phyloP scores from a whole-genome alignment of 2,329 filamentous ascomycete genomes.

The Pseudogymnoascus sp. region DNA sequence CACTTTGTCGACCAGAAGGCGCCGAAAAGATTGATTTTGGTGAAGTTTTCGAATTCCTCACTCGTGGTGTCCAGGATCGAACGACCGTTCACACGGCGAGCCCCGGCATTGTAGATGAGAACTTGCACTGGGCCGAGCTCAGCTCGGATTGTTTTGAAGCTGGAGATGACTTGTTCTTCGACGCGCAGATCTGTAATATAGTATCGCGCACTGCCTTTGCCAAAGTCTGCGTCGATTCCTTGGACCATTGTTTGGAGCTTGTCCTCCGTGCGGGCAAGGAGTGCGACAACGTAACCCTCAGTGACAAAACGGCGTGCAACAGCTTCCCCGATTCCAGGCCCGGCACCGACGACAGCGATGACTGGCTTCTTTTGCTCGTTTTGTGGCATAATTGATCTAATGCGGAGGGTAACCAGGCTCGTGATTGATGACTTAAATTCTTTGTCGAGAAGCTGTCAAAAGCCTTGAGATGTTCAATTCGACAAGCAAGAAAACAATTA shows the following conservation, averaged over 20 bases:
- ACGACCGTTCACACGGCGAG: conserved; percentile 18
- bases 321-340: conserved; percentile 18
- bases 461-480: neutral
- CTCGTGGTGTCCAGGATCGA: conserved; percentile 16
- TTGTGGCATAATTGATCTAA: conserved; percentile 7
- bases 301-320: conserved; percentile 17
- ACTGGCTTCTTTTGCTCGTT: conserved; percentile 15
- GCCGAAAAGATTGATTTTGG: conserved; percentile 21
- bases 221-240: conserved; percentile 14
- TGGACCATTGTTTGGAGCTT: conserved; percentile 17
- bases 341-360: conserved; percentile 18
- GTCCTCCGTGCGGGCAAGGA: conserved; percentile 18
- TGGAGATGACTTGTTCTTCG: conserved; percentile 14
- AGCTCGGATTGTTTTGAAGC: conserved; percentile 19
- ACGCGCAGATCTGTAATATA: conserved; percentile 18
- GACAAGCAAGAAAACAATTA: neutral
- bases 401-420: neutral
- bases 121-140: conserved; percentile 16
- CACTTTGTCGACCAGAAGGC: conserved; percentile 18
- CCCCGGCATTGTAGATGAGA: conserved; percentile 18
- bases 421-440: neutral
- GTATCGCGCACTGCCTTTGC: conserved; percentile 14
- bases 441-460: neutral
- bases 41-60: conserved; percentile 19
- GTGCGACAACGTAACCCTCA: conserved; percentile 17